Conservation (phyloP, 371 early-diverging fungal genomes). For the Zopfochytrium polystomum region DNA sequence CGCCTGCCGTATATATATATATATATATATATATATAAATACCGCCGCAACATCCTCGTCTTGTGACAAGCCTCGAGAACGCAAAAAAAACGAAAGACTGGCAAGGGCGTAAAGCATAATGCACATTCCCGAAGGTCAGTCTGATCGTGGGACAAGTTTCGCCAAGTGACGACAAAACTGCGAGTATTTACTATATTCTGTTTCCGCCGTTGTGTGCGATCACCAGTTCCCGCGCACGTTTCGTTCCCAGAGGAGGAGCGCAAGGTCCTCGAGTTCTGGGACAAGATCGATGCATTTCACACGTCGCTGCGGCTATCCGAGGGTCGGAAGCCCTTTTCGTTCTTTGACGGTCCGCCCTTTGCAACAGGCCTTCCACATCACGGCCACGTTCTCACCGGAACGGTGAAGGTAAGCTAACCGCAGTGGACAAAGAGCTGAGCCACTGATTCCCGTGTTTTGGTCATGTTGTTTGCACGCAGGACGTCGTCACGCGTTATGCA, state of each 20-base stretch:
- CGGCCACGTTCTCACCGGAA: conserved; percentile 99
- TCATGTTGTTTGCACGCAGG: conserved; percentile 48
- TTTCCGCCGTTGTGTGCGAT: too few relatives aligned
- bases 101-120: too few relatives aligned
- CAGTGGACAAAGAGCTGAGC: neutral
- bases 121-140: too few relatives aligned
- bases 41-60: too few relatives aligned
- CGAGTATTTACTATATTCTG: too few relatives aligned
- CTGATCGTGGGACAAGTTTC: too few relatives aligned
- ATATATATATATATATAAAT: too few relatives aligned
- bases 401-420: conserved; percentile 85
- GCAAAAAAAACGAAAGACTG: too few relatives aligned
- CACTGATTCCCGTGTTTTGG: neutral
- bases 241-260: conserved; percentile 94
- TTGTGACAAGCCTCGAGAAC: too few relatives aligned
- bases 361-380: conserved; percentile 99
- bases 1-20: too few relatives aligned
- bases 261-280: conserved; percentile 94
- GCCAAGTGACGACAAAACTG: too few relatives aligned
- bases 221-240: conserved; percentile 49
- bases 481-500: conserved; percentile 98
- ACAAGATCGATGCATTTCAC: conserved; percentile 97
- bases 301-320: conserved; percentile 87
- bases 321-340: conserved; percentile 82
- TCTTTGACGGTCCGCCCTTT: conserved; percentile 99